Base-by-base conservation (phyloP, 2,329 filamentous ascomycete genomes). In the Alternaria arbusti region DNA sequence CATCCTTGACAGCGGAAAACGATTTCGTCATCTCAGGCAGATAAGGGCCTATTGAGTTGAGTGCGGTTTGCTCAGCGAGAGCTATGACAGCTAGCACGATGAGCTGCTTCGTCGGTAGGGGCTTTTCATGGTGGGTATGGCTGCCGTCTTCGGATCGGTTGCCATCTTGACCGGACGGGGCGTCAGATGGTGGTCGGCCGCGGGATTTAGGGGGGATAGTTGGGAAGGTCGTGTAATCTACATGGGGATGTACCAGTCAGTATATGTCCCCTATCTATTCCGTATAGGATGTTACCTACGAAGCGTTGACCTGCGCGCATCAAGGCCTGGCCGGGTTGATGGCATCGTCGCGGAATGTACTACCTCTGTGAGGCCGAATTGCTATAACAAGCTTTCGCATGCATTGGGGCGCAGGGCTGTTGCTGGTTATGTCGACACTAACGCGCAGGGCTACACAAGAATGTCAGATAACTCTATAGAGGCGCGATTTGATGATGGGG, bases 21-120 rank as follows among this genome's bases (percentile, higher is more conserved):
- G 89, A 89, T 22, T 89, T 88, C 2, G 94, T 90, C 95, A 99
- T 98, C 71, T 94, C 88, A 0, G 96, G 96, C 2, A 99, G 87
- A 79, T 99, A 99, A 1, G 96, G 96, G 11, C 91, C 92, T 74
- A 99, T 97, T 22, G 94, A 97, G 80, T 99, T 99, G 76, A 99
- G 87, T 0, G 96, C 96, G 0, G 95, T 98, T 84, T 99, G 96
- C 78, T 99, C 96, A 57, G 92, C 91, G 22, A 99, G 86, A 7
- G 94, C 94, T 64, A 99, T 92, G 68, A 97, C 83, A 1, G 95
- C 95, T 32, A 99, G 84, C 12, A 98, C 87, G 6, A 89, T 86
- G 64, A 99, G 90, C 83, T 98, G 96, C 70, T 86, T 89, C 68
- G 89, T 88, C 0, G 96, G 96, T 17, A 99, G 82, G 0, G 95